These are phyloP conservation scores for Zymoseptoria tritici DNA, from an alignment of 2,329 filamentous ascomycete genomes.

Conservation along the genomic window DNA sequence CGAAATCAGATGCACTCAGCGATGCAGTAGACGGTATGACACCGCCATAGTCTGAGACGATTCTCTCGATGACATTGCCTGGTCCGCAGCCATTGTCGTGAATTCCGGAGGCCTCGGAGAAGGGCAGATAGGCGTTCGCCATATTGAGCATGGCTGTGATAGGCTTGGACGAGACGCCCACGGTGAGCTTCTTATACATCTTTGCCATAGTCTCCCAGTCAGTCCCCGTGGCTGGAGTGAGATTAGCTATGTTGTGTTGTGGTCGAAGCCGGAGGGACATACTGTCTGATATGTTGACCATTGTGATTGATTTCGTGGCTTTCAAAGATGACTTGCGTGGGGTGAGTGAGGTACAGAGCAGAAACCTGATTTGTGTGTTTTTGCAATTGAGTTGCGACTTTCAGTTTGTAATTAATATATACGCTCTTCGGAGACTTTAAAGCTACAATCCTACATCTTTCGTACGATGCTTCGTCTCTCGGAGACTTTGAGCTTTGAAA, in stretches of 20 bases:
- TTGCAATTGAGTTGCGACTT: not conserved
- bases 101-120: constrained; percentile 23
- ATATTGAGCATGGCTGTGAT: constrained; percentile 20
- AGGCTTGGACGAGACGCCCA: constrained; percentile 10
- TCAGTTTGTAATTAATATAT: not conserved
- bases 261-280: not conserved
- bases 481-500: not conserved
- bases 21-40: constrained; percentile 12
- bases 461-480: not conserved
- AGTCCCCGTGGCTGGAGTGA: constrained; percentile 11
- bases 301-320: not conserved
- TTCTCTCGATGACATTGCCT: constrained; percentile 19
- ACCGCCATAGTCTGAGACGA: constrained; percentile 20
- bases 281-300: not conserved
- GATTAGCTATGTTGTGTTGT: not conserved
- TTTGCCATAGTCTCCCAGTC: constrained; percentile 20
- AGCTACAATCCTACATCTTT: not conserved
- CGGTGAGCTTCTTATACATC: constrained; percentile 18
- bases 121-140: constrained; percentile 19
- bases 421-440: not conserved
- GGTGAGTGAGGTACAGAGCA: not conserved
- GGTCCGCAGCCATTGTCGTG: constrained; percentile 29
- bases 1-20: constrained; percentile 26
- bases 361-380: not conserved
- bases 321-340: not conserved